Conservation (phyloP, 139 green algal genomes). For the Zygnema circumcarinatum region DNA sequence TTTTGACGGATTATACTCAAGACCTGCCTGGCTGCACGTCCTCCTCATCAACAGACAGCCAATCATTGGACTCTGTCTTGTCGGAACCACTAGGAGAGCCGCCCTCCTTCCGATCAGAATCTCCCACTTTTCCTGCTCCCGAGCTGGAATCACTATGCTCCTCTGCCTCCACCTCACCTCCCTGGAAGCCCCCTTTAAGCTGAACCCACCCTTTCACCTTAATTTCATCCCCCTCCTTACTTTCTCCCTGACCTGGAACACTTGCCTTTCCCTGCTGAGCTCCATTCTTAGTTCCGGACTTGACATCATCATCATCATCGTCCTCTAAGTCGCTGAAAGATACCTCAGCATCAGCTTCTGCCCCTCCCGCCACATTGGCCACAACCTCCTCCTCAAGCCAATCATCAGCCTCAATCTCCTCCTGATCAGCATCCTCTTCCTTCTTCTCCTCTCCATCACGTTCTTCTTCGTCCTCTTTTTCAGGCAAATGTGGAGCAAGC, state of each 20-base stretch:
- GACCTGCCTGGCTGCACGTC: too few relatives aligned
- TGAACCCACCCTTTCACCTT: conserved; percentile 30
- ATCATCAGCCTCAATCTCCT: conserved; percentile 39
- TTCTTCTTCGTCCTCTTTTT: conserved; percentile 9
- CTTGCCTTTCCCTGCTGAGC: neutral
- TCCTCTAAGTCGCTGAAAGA: conserved; percentile 54
- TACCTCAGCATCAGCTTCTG: conserved; percentile 29
- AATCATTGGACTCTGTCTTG: conserved; percentile 39
- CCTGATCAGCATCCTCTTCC: neutral
- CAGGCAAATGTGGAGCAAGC: neutral
- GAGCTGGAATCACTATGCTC: too few relatives aligned
- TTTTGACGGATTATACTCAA: too few relatives aligned
- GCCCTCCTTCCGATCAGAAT: conserved; percentile 13
- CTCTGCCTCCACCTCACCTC: neutral
- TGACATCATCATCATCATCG: conserved; percentile 31
- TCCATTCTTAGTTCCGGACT: neutral
- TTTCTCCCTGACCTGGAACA: neutral
- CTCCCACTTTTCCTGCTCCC: too few relatives aligned
- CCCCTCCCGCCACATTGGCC: neutral
- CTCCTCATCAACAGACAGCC: conserved; percentile 38
- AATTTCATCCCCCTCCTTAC: conserved; percentile 21
- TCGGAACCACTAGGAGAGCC: conserved; percentile 21
- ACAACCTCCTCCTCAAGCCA: conserved; percentile 18
- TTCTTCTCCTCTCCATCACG: neutral
- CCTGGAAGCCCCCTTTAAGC: neutral